Percentiles rank a stretch among this genome's conserved stretches.
These are phyloP conservation scores for Fusarium sp. DNA, from an alignment of 2,329 filamentous ascomycete species.

Conservation along the genomic window DNA sequence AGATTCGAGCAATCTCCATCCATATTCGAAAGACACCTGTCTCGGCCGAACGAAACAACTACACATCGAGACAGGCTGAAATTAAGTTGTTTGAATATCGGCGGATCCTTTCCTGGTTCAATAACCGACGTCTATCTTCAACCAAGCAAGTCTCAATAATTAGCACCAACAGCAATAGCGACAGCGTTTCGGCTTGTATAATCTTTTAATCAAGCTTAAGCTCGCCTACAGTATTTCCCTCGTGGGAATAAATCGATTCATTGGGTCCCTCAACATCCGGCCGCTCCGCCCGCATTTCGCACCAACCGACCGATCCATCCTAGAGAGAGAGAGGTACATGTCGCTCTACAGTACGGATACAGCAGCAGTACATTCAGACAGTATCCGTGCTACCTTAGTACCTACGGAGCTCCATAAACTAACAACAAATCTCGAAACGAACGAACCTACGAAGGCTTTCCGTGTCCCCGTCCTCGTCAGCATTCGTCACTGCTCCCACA, in stretches of 20 bases:
- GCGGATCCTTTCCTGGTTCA: not conserved
- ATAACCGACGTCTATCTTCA: not conserved
- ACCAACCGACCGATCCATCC: conserved; percentile 22
- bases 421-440: conserved; percentile 34
- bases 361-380: not conserved
- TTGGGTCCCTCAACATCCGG: conserved; percentile 34
- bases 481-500: conserved; percentile 40
- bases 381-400: not conserved
- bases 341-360: not conserved
- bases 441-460: conserved; percentile 5
- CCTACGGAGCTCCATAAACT: not conserved
- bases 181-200: conserved; percentile 15
- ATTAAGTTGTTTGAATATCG: conserved; percentile 23
- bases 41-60: conserved; percentile 15
- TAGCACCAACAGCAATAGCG: conserved; percentile 10
- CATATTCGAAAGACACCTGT: conserved; percentile 13
- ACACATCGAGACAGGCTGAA: conserved; percentile 3
- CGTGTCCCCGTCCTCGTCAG: conserved; percentile 29
- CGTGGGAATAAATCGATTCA: conserved; percentile 25
- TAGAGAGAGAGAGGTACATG: conserved; percentile 13
- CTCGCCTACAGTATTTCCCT: conserved; percentile 19
- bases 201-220: conserved; percentile 28
- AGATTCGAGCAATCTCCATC: conserved; percentile 22
- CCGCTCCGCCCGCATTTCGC: conserved; percentile 20
- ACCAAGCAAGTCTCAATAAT: not conserved